phyloP scores from a whole-genome alignment of 129 eudicot genomes.

The Tanacetum coccineum region DNA sequence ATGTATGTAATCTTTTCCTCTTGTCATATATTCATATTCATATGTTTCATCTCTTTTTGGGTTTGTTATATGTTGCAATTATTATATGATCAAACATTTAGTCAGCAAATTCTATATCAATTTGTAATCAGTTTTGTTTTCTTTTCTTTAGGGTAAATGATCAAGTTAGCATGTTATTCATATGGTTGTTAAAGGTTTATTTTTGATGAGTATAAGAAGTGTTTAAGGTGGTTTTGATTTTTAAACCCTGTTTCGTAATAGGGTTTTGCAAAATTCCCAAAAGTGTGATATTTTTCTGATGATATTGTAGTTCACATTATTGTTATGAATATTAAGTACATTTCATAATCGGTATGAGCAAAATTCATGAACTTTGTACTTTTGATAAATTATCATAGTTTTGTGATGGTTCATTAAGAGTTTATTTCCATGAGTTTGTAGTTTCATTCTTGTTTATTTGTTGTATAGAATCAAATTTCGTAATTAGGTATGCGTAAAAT shows the following conservation, averaged over 20 bases:
- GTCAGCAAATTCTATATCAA: not conserved
- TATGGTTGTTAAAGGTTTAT: not conserved
- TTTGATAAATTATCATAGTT: not conserved
- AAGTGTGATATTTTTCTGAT: too few species aligned
- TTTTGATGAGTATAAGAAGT: not conserved
- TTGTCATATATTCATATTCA: not conserved
- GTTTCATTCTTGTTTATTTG: not conserved
- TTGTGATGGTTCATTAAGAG: not conserved
- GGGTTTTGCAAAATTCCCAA: not conserved
- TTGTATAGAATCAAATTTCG: not conserved
- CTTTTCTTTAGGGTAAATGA: not conserved
- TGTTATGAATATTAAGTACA: too few species aligned
- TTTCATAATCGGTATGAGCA: not conserved
- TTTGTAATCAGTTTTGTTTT: constrained; percentile 12
- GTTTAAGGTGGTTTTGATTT: not conserved
- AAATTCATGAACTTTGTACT: not conserved
- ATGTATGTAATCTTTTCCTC: constrained; percentile 24
- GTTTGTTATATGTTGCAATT: too few species aligned
- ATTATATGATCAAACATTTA: not conserved
- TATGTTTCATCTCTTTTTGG: too few species aligned
- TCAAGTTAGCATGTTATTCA: not conserved
- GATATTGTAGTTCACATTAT: too few species aligned
- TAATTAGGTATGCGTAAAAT: constrained; percentile 7
- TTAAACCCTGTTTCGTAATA: too few species aligned
- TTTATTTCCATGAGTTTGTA: not conserved